Evolutionary conservation across 768 basidiomycete genomes (phyloP), one percentile per base, ranked within the genome.

Genomic region (Pleurotus pulmonarius): DNA sequence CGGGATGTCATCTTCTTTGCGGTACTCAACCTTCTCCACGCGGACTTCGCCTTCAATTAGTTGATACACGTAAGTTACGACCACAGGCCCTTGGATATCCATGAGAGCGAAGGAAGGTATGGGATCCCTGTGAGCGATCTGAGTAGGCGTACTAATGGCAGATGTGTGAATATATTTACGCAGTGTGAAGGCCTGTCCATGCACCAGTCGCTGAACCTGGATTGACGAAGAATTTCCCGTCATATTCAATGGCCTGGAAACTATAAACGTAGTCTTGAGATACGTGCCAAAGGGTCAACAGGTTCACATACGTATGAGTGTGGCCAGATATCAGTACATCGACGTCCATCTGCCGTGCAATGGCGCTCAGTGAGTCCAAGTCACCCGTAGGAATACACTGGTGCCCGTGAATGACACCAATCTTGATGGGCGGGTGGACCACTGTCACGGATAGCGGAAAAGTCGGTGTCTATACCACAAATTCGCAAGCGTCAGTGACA

Each of bases 21-120:
- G 39, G 38, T 58, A 92, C 68, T 92, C 90, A 55, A 93, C 87
- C 76, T 93, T 93, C 75, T 93, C 91, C 4, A 93, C 91, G n/a
- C 90, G 80, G 2, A 95, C 93, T 69, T 95, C 94, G 41, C 92
- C 91, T 43, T 95, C 93, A 45, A 96, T 88, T 26, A 96, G 83
- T 66, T 95, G 93, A 69, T 96, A 98, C 3, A 98, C 94, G 65
- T 97, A 98, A 2, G 96, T 98, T 24, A 97, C 94, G 34, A 99
- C 91, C 7, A 96, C 93, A 2, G 92, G 85, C 4, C 97, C 97
- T 73, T 99, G 97, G 37, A 99, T 88, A 68, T 98, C 97, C 89
- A 99, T 93, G 45, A 98, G 74, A 0, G 97, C 97, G 65, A 99
- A 99, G 2, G 93, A 94, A 0, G 97, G 96, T 1, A 83, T 93